phyloP scores from a whole-genome alignment of 2,329 filamentous ascomycete genomes.

The Cordyceps pruinosa region DNA sequence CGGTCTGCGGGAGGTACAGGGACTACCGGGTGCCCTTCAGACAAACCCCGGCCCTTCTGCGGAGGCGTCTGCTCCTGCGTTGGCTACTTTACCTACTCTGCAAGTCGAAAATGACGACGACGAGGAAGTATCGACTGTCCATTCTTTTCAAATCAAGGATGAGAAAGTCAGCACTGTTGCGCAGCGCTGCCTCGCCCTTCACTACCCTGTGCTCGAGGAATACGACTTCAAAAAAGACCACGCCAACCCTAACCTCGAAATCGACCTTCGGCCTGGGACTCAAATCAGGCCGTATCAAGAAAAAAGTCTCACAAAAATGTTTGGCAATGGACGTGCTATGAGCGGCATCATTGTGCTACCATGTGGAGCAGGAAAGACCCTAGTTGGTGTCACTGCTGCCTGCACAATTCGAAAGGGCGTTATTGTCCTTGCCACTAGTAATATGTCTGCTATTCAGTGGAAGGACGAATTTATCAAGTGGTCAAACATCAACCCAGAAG shows the following conservation, averaged over 20 bases:
- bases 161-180: slow-evolving; percentile 79
- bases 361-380: slow-evolving; percentile 92
- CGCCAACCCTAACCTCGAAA: slow-evolving; percentile 83
- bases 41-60: no score
- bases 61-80: no score
- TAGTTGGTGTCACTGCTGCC: slow-evolving; percentile 96
- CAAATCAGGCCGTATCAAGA: slow-evolving; percentile 95
- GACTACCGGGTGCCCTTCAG: no score
- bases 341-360: slow-evolving; percentile 96
- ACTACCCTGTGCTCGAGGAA: slow-evolving; percentile 85
- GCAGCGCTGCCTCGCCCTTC: slow-evolving; percentile 80
- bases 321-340: slow-evolving; percentile 93
- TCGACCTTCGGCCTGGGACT: slow-evolving; percentile 82
- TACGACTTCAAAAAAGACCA: slow-evolving; percentile 95
- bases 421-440: slow-evolving; percentile 91
- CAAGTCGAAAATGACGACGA: slow-evolving; percentile 79
- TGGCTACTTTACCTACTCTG: slow-evolving; percentile 43
- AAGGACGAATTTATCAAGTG: slow-evolving; percentile 93
- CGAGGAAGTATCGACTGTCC: slow-evolving; percentile 77
- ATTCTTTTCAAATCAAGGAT: slow-evolving; percentile 86
- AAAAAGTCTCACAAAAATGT: slow-evolving; percentile 98
- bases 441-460: slow-evolving; percentile 98
- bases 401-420: slow-evolving; percentile 97
- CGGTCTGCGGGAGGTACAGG: slow-evolving; percentile 58
- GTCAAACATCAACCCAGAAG: slow-evolving; percentile 89